These are phyloP conservation scores for Raffaelea deltoideospora DNA, from an alignment of 2,329 filamentous ascomycete genomes.

Conservation along the genomic window DNA sequence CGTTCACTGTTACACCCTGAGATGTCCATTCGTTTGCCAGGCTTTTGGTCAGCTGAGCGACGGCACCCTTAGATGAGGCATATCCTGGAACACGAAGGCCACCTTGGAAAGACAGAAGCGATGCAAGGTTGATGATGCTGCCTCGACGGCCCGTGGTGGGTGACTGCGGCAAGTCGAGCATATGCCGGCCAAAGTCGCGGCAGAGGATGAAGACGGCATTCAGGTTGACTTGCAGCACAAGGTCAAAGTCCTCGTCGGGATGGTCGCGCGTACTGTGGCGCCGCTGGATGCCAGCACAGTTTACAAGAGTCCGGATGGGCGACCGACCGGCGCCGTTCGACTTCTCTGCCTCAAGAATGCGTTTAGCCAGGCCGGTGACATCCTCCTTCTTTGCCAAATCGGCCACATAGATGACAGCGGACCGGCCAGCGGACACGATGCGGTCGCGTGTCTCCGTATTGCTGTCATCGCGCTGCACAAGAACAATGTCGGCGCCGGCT, in stretches of 20 bases:
- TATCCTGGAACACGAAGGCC: constrained; percentile 82
- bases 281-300: constrained; percentile 76
- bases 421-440: constrained; percentile 51
- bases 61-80: constrained; percentile 70
- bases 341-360: constrained; percentile 45
- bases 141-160: constrained; percentile 41
- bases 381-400: constrained; percentile 49
- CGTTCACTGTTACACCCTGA: constrained; percentile 73
- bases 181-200: constrained; percentile 65
- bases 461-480: constrained; percentile 25
- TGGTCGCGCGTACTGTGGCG: constrained; percentile 63
- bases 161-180: constrained; percentile 43
- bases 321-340: constrained; percentile 4
- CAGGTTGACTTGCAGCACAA: constrained; percentile 76
- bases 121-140: constrained; percentile 72
- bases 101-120: constrained; percentile 70
- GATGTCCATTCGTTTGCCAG: constrained; percentile 74
- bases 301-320: constrained; percentile 60
- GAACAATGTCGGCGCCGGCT: constrained; percentile 40
- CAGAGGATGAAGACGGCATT: constrained; percentile 65
- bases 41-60: constrained; percentile 72
- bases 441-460: constrained; percentile 39
- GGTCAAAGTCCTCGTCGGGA: constrained; percentile 61
- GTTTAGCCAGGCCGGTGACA: constrained; percentile 44
- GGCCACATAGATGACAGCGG: constrained; percentile 50